Evolutionary conservation across 495 filamentous ascomycete species (phyloP).

Genomic region (Xylaria cubensis): DNA sequence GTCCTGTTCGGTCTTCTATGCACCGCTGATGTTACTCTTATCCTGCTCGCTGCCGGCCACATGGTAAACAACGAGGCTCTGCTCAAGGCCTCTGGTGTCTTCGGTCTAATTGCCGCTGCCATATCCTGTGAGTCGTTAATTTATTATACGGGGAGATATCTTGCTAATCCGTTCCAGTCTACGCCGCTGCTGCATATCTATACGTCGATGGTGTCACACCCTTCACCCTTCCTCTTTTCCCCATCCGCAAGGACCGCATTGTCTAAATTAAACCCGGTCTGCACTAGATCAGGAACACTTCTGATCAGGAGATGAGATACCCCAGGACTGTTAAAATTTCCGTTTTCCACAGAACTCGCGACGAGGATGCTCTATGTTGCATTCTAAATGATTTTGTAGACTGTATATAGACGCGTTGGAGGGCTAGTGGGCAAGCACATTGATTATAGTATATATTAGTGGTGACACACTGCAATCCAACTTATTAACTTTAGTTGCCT

Average conservation of each 20-base stretch:
- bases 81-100: conserved; percentile 35
- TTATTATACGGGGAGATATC: not conserved
- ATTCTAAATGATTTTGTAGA: conserved; percentile 18
- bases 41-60: conserved; percentile 41
- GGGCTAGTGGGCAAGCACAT: conserved; percentile 8
- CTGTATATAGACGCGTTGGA: conserved; percentile 24
- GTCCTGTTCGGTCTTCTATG: conserved; percentile 39
- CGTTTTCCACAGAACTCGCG: conserved; percentile 13
- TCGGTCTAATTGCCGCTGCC: conserved; percentile 41
- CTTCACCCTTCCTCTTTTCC: conserved; percentile 31
- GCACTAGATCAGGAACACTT: not conserved
- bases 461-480: conserved; percentile 7
- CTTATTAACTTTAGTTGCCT: conserved; percentile 8
- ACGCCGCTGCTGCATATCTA: conserved; percentile 28
- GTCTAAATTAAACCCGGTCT: conserved; percentile 11
- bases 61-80: conserved; percentile 34
- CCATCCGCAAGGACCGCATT: conserved; percentile 31
- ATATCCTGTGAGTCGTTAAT: conserved; percentile 38
- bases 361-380: conserved; percentile 18
- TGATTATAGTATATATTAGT: conserved; percentile 18
- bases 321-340: conserved; percentile 4
- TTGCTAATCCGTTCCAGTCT: conserved; percentile 21
- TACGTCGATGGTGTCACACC: conserved; percentile 29
- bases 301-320: conserved; percentile 16
- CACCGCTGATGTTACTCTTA: conserved; percentile 38